These are phyloP conservation scores for Metschnikowia vanudenii DNA, from an alignment of 805 yeast genomes.

Conservation along the genomic window DNA sequence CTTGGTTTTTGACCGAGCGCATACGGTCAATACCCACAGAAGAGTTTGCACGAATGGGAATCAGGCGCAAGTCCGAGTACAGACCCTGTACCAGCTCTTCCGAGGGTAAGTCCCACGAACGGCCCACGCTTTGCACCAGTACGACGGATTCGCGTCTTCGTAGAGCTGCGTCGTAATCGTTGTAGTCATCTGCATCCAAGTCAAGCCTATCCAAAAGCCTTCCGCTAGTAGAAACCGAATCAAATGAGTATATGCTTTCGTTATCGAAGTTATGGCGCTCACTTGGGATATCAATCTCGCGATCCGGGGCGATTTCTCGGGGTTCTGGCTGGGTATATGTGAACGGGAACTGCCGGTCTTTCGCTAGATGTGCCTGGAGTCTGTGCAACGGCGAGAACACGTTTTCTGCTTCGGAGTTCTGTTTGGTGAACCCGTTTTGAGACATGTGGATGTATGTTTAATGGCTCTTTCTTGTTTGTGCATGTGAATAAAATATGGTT, in stretches of 20 bases:
- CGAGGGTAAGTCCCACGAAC: constrained; percentile 22
- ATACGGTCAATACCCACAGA: constrained; percentile 19
- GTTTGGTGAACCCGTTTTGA: background rate
- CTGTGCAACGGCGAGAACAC: constrained; percentile 20
- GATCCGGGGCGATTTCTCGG: background rate
- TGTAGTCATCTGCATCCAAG: constrained; percentile 19
- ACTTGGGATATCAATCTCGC: background rate
- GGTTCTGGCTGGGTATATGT: background rate
- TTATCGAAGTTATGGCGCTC: constrained; percentile 21
- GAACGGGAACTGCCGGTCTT: constrained; percentile 11
- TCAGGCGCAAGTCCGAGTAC: constrained; percentile 10
- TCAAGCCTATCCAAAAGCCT: constrained; percentile 34
- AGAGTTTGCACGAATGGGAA: constrained; percentile 19
- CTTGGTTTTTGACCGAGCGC: constrained; percentile 10
- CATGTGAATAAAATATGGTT: background rate
- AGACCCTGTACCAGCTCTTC: constrained; percentile 24
- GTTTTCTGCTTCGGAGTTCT: constrained; percentile 4
- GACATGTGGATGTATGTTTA: background rate
- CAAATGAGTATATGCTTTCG: constrained; percentile 43
- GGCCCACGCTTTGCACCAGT: constrained; percentile 18
- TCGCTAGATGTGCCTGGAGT: constrained; percentile 18
- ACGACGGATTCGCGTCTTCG: constrained; percentile 18
- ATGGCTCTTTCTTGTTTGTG: background rate
- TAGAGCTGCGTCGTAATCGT: constrained; percentile 12
- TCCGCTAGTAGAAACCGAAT: constrained; percentile 44